These are phyloP conservation scores for Hericium coralloides DNA, from an alignment of 768 basidiomycete species.

Conservation along the genomic window DNA sequence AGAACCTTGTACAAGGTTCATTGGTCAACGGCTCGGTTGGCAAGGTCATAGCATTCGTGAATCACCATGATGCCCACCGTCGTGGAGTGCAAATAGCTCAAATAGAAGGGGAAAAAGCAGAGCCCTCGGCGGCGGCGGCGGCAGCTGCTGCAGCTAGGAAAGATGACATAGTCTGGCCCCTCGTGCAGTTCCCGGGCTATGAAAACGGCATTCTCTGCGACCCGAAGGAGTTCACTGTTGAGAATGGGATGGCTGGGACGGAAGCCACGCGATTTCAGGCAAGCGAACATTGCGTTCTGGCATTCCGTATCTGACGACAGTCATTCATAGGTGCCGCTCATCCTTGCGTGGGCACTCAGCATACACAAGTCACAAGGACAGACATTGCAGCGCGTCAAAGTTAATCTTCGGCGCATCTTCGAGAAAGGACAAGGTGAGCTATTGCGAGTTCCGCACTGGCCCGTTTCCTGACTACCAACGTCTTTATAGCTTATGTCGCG, in stretches of 20 bases:
- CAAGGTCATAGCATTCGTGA: slow-evolving; percentile 36
- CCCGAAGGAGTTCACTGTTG: slow-evolving; percentile 54
- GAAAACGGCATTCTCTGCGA: slow-evolving; percentile 37
- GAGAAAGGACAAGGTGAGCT: slow-evolving; percentile 67
- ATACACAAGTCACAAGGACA: slow-evolving; percentile 91
- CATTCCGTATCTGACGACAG: neutral
- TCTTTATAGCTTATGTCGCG: slow-evolving; percentile 51
- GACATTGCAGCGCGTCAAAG: slow-evolving; percentile 76
- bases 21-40: slow-evolving; percentile 70
- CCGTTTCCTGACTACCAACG: neutral
- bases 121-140: too few relatives aligned
- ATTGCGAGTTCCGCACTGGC: too few relatives aligned
- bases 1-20: slow-evolving; percentile 63
- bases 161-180: slow-evolving; percentile 36
- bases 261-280: slow-evolving; percentile 60
- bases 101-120: too few relatives aligned
- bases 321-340: slow-evolving; percentile 38
- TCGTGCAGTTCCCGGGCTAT: slow-evolving; percentile 44
- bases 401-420: slow-evolving; percentile 68
- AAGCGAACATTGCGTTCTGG: slow-evolving; percentile 4
- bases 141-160: too few relatives aligned
- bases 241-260: slow-evolving; percentile 46
- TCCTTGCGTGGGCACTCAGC: slow-evolving; percentile 81
- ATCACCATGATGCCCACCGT: neutral
- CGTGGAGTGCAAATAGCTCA: slow-evolving; percentile 11